A percentile compares a stretch with the other conserved stretches of the same genome.
These are phyloP conservation scores for Blastocystis hominis DNA, from an alignment of 352 stramenopile species.

Conservation along the genomic window DNA sequence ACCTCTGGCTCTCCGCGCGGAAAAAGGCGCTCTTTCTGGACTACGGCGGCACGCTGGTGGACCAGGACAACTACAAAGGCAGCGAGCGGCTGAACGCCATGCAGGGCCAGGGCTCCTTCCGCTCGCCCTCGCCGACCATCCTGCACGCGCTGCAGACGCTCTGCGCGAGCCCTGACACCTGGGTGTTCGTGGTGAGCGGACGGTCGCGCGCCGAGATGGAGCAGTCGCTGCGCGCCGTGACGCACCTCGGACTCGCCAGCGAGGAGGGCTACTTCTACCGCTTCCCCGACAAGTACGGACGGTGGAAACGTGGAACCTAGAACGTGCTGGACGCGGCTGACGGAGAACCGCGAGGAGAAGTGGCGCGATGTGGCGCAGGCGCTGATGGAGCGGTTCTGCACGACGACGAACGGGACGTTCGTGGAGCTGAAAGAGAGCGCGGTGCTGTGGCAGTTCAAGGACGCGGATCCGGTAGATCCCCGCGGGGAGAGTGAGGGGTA, in stretches of 20 bases:
- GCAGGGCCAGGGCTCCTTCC: conserved; percentile 60
- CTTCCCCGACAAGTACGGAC: conserved; percentile 67
- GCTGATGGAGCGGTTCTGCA: conserved; percentile 97
- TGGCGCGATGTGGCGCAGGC: conserved; percentile 90
- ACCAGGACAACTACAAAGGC: conserved; percentile 68
- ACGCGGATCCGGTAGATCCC: conserved; percentile 77
- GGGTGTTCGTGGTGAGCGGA: conserved; percentile 94
- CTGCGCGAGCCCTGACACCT: conserved; percentile 68
- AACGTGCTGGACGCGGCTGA: conserved; percentile 54
- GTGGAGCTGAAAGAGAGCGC: conserved; percentile 96
- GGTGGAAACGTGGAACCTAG: background rate
- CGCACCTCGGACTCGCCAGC: conserved; percentile 84
- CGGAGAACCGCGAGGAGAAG: conserved; percentile 77
- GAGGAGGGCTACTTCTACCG: conserved; percentile 98
- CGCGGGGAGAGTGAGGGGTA: background rate
- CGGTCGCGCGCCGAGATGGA: conserved; percentile 85
- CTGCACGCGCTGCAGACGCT: background rate
- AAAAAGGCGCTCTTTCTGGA: conserved; percentile 88
- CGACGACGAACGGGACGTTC: conserved; percentile 93
- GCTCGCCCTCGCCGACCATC: background rate
- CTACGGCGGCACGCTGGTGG: conserved; percentile 90
- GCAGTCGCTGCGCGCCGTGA: conserved; percentile 81
- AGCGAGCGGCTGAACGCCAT: conserved; percentile 58
- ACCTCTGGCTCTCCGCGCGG: conserved; percentile 72
- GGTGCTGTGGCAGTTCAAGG: conserved; percentile 94